Evolutionary conservation across 805 yeast species (phyloP).

Genomic region (Nakazawaea populi): DNA sequence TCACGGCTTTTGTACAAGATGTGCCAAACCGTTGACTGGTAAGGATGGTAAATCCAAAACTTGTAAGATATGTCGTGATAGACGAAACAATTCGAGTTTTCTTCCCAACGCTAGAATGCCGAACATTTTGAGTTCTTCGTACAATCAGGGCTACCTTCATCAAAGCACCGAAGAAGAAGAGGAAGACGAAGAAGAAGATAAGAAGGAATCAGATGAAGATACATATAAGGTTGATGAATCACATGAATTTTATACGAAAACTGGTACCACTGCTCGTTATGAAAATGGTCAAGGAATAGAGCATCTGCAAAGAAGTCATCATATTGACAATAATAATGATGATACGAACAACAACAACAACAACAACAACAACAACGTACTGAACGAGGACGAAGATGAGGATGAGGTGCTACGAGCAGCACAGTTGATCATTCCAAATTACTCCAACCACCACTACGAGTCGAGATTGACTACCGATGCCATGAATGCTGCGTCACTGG

Average conservation of each 20-base stretch:
- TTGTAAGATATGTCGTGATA: conserved; percentile 45
- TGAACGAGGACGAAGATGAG: neutral
- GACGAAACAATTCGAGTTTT: conserved; percentile 35
- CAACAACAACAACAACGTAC: neutral
- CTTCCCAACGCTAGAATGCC: conserved; percentile 7
- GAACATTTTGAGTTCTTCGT: conserved; percentile 5
- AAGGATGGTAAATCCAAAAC: conserved; percentile 52
- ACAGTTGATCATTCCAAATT: conserved; percentile 4
- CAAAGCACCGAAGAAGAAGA: neutral
- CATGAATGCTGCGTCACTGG: conserved; percentile 8
- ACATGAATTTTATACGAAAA: too few relatives aligned
- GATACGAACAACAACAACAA: neutral
- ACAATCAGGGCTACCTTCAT: neutral
- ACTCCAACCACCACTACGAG: conserved; percentile 1
- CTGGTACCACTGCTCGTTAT: neutral
- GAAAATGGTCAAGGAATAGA: neutral
- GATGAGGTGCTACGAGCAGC: conserved; percentile 1
- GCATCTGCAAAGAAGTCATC: too few relatives aligned
- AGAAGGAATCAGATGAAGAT: too few relatives aligned
- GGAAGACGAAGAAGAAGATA: neutral
- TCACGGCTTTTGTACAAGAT: conserved; percentile 57
- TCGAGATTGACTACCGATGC: neutral
- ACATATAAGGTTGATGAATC: too few relatives aligned
- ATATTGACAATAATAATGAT: neutral
- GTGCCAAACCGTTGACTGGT: conserved; percentile 43